Percentiles rank a stretch among this genome's conserved stretches.
phyloP scores from a whole-genome alignment of 2,329 filamentous ascomycete genomes.

The Cadophora sp. region DNA sequence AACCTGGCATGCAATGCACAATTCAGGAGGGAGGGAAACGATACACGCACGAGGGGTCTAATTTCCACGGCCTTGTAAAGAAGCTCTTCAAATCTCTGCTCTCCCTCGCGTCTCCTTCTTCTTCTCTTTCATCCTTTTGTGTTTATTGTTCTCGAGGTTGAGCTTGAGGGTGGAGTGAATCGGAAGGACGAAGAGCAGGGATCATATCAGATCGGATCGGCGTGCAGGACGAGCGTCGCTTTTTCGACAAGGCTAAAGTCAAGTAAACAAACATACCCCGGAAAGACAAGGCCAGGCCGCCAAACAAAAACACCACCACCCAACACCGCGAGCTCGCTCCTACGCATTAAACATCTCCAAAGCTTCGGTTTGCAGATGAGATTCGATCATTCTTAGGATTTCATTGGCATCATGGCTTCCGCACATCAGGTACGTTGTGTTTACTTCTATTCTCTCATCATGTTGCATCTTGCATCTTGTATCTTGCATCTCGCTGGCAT shows the following conservation, averaged over 20 bases:
- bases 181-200: slow-evolving; percentile 1
- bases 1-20: background rate
- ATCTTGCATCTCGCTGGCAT: slow-evolving; percentile 6
- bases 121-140: background rate
- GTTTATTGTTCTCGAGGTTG: background rate
- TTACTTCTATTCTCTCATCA: background rate
- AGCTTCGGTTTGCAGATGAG: slow-evolving; percentile 10
- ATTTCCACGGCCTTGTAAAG: slow-evolving; percentile 3
- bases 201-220: slow-evolving; percentile 23
- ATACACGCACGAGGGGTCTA: background rate
- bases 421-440: slow-evolving; percentile 27
- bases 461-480: background rate
- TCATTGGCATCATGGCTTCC: slow-evolving; percentile 22
- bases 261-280: slow-evolving; percentile 18
- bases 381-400: slow-evolving; percentile 12
- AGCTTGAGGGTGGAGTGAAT: background rate
- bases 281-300: slow-evolving; percentile 1
- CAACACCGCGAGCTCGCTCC: background rate
- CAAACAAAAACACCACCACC: slow-evolving; percentile 19
- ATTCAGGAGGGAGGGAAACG: slow-evolving; percentile 9
- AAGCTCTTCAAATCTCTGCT: background rate
- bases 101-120: background rate
- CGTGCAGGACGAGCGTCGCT: slow-evolving; percentile 7
- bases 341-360: background rate
- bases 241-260: slow-evolving; percentile 13